Evolutionary conservation across 2,329 filamentous ascomycete genomes (phyloP), one percentile per base, ranked within the genome.

Genomic region (Fusarium setosum): DNA sequence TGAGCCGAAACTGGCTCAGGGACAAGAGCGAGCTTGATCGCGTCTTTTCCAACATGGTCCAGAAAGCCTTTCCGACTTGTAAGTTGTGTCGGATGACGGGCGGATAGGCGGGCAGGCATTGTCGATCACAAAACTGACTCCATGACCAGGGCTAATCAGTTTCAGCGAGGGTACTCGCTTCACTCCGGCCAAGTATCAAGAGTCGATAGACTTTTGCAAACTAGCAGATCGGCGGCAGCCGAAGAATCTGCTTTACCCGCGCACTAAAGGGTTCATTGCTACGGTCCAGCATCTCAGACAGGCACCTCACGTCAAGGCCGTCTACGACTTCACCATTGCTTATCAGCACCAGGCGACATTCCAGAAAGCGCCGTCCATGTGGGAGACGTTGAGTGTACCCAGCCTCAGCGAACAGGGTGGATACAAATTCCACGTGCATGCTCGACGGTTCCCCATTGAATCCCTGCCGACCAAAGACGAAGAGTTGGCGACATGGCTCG

Each of bases 111-210:
- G 41, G 5, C 32, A 31, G 42, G 20, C 21, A 45, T 41, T 21
- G 44, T n/a, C 18, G 34, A 37, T 40, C 32, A 24, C 37, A 44
- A 42, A 31, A 59, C 62, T 63, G 26, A 56, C 63, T 32, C 26
- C 21, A 41, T 37, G 42, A 26, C 10, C 65, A 89, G 86, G 86
- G 88, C 84, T 90, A 67, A 83, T 90, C 67, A 86, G 86, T 69
- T 90, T 87, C 79, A 88, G 85, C 69, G 88, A 90, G 77, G 84
- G 83, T n/a, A 89, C 86, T 9, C 82, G 87, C 61, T 89, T 82
- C 72, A 88, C 85, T 4, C 77, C 77, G 1, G 70, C 77, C 55
- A 89, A 88, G 73, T 83, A 85, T 65, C 75, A 78, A 41, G 79
- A 83, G 63, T 83, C 86, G 2, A 79, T 79, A 57, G 70, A 73